phyloP scores from a whole-genome alignment of 345 rosid genomes.

The Eucalyptus albens region DNA sequence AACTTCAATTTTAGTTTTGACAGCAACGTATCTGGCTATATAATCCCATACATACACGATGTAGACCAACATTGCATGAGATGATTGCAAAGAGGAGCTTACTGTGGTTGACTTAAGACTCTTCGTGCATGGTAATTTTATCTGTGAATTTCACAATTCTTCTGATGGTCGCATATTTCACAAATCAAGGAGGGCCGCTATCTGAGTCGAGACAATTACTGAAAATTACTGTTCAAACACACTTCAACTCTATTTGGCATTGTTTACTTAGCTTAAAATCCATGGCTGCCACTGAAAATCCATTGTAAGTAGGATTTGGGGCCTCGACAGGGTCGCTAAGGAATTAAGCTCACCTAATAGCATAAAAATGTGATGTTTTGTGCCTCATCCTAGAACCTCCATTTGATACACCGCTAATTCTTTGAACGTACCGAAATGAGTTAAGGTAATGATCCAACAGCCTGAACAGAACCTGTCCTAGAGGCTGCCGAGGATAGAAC shows the following conservation, averaged over 20 bases:
- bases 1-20: neutral
- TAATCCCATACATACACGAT: neutral
- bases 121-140: neutral
- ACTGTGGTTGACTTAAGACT: neutral
- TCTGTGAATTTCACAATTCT: neutral
- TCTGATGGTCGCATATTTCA: neutral
- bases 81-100: neutral
- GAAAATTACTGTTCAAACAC: neutral
- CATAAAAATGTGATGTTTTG: neutral
- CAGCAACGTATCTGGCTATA: neutral
- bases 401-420: neutral
- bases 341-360: neutral
- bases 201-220: neutral
- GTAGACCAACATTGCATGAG: neutral
- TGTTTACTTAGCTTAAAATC: neutral
- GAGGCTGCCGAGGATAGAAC: neutral
- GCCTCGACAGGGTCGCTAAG: neutral
- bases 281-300: neutral
- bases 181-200: neutral
- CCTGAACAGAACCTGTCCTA: neutral
- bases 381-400: neutral
- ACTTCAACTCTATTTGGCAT: neutral
- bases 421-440: neutral
- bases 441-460: neutral
- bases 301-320: neutral